Base-by-base conservation (phyloP, 2,329 filamentous ascomycete genomes). In the Phialophora expanda region DNA sequence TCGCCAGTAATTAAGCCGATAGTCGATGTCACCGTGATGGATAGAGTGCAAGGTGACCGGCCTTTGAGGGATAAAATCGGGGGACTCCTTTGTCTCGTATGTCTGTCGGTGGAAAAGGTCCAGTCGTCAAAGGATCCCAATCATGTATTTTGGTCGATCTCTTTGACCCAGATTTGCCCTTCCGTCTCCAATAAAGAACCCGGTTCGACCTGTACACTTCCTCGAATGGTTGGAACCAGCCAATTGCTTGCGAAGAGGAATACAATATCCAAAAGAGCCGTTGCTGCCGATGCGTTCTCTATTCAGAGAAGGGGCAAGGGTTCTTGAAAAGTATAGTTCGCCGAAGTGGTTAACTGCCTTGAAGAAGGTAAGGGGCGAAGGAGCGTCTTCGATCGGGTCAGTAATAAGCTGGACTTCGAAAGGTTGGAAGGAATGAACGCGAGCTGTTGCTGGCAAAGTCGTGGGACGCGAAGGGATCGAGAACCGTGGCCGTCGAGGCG, bases 371-470 rank as follows among this genome's bases (percentile, higher is more conserved):
- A 53, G 53, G 32, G 32, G n/a, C 41, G 32, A 69, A 65, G 44
- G 65, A 66, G 48, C 57, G 67, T 59, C 55, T 41, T 64, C 59
- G 62, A 64, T 62, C 46, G 51, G 61, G 61, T 66, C 48, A 55
- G 8, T 63, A 61, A 38, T 48, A 61, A 46, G 51, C 34, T 28
- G 62, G 56, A 61, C 8, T 38, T 69, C 57, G 67, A 63, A 20
- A n/a, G 22, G 46, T 58, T 60, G 32, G 32, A 69, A 67, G 22
- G 67, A 69, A 34, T 51, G 67, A 68, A 71, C 69, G 71, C 70
- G 66, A 68, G 70, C 70, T 53, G 50, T 61, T 64, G 69, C 69
- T 71, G 57, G 70, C 70, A 67, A 71, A 67, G 50, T 53, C 56
- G 67, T 60, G 17, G 57, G 62, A 66, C 46, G 51, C 50, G 66